phyloP scores from a whole-genome alignment of 257 asterid species.

The Ilex asprella region DNA sequence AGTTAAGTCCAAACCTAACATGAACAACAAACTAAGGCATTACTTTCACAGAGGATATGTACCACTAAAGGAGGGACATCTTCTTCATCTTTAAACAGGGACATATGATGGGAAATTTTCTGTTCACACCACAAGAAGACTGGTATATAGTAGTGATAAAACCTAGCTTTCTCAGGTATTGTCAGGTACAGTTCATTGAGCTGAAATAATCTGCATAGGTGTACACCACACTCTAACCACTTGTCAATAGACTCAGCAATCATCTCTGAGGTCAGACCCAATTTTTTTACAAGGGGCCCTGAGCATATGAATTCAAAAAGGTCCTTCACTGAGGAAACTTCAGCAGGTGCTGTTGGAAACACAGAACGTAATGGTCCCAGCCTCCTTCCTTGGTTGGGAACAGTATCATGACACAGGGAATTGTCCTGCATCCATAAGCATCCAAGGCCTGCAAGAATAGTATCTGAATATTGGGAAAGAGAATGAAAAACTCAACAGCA shows the following conservation, averaged over 20 bases:
- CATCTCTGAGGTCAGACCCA: slow-evolving; percentile 57
- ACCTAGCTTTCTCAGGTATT: slow-evolving; percentile 73
- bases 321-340: slow-evolving; percentile 61
- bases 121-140: slow-evolving; percentile 92
- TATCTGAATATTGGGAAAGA: slow-evolving; percentile 4
- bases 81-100: slow-evolving; percentile 58
- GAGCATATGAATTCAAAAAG: slow-evolving; percentile 71
- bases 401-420: slow-evolving; percentile 16
- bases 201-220: slow-evolving; percentile 77
- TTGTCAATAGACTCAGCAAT: slow-evolving; percentile 86
- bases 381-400: slow-evolving; percentile 26
- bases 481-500: neutral
- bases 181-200: slow-evolving; percentile 62
- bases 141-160: slow-evolving; percentile 90
- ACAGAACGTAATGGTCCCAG: slow-evolving; percentile 35
- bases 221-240: slow-evolving; percentile 73
- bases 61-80: slow-evolving; percentile 93
- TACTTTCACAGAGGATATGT: slow-evolving; percentile 11
- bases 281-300: slow-evolving; percentile 65
- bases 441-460: slow-evolving; percentile 40
- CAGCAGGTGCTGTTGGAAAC: slow-evolving; percentile 38
- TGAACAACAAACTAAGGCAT: slow-evolving; percentile 4
- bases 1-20: too few species aligned
- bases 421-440: slow-evolving; percentile 54
- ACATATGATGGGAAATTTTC: slow-evolving; percentile 59